A percentile compares a stretch with the other conserved stretches of the same genome.
These are phyloP conservation scores for Serendipita vermifera DNA, from an alignment of 768 basidiomycete genomes.

Conservation along the genomic window DNA sequence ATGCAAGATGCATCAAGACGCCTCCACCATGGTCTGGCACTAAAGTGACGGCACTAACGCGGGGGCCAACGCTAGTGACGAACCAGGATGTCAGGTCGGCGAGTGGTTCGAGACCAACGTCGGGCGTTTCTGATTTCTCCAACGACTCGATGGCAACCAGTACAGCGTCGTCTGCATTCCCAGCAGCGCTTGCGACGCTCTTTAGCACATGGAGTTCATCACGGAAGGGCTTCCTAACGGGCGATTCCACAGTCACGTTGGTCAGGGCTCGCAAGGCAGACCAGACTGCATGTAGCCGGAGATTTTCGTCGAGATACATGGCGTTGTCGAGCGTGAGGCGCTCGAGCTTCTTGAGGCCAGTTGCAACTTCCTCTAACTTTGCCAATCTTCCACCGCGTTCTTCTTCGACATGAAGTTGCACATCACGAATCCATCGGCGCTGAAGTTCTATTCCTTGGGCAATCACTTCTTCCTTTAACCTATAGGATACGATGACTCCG, in stretches of 20 bases:
- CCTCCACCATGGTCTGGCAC: slow-evolving; percentile 87
- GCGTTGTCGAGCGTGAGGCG: slow-evolving; percentile 86
- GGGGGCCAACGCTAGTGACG: slow-evolving; percentile 64
- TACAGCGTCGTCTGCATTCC: slow-evolving; percentile 57
- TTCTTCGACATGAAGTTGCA: slow-evolving; percentile 90
- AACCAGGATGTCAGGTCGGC: slow-evolving; percentile 90
- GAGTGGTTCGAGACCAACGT: slow-evolving; percentile 75
- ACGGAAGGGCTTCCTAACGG: slow-evolving; percentile 71
- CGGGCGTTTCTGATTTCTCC: slow-evolving; percentile 59
- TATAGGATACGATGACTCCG: slow-evolving; percentile 22
- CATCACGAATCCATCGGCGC: slow-evolving; percentile 88
- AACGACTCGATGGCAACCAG: slow-evolving; percentile 53
- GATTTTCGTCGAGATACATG: slow-evolving; percentile 80
- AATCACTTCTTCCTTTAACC: slow-evolving; percentile 86
- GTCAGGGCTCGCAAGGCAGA: slow-evolving; percentile 75
- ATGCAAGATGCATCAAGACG: slow-evolving; percentile 73
- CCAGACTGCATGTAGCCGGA: slow-evolving; percentile 85
- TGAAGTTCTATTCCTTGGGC: slow-evolving; percentile 97
- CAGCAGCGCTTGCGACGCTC: slow-evolving; percentile 38
- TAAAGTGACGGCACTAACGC: slow-evolving; percentile 76
- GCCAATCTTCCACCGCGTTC: slow-evolving; percentile 92
- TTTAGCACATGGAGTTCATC: slow-evolving; percentile 77
- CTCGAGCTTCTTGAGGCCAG: slow-evolving; percentile 81
- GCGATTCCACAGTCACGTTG: slow-evolving; percentile 47
- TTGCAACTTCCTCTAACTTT: slow-evolving; percentile 85